These are phyloP conservation scores for Haplosporangium gracile DNA, from an alignment of 192 early-diverging fungal species.

Conservation along the genomic window DNA sequence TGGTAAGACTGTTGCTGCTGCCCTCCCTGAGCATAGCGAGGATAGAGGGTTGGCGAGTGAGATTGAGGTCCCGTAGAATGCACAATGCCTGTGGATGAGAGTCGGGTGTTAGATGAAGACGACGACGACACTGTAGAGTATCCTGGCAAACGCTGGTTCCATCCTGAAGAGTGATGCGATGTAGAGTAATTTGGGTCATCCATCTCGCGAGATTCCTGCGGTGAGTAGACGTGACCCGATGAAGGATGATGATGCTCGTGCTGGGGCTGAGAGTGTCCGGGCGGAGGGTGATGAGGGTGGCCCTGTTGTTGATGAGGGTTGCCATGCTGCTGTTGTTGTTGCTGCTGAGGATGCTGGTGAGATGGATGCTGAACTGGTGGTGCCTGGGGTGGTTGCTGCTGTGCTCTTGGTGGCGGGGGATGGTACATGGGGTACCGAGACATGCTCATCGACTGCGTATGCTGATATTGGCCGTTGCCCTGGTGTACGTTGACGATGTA, in stretches of 20 bases:
- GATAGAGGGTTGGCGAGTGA: conserved; percentile 26
- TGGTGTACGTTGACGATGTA: conserved; percentile 27
- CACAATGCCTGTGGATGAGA: conserved; percentile 48
- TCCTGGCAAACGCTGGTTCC: conserved; percentile 49
- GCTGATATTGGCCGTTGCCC: conserved; percentile 32
- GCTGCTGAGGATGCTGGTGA: conserved; percentile 21
- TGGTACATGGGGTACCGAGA: conserved; percentile 49
- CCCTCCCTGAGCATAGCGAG: conserved; percentile 33
- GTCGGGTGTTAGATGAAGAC: conserved; percentile 34
- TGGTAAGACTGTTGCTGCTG: conserved; percentile 21
- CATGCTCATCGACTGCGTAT: conserved; percentile 45
- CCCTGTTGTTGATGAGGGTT: conserved; percentile 9
- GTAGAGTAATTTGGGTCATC: conserved; percentile 35
- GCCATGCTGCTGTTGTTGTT: conserved; percentile 20
- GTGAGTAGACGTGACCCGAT: conserved; percentile 22
- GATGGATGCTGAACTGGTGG: conserved; percentile 36
- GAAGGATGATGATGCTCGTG: conserved; percentile 36
- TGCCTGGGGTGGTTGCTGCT: conserved; percentile 17
- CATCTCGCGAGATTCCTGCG: conserved; percentile 25
- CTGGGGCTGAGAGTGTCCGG: conserved; percentile 8
- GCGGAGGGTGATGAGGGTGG: conserved; percentile 12
- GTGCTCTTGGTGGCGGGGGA: conserved; percentile 17
- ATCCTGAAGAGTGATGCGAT: conserved; percentile 46
- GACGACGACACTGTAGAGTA: conserved; percentile 46
- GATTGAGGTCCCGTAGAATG: conserved; percentile 38